Evolutionary conservation across 176 grass and related monocot species (phyloP), one percentile per base, ranked within the genome.

Genomic region (Musa schizocarpa): DNA sequence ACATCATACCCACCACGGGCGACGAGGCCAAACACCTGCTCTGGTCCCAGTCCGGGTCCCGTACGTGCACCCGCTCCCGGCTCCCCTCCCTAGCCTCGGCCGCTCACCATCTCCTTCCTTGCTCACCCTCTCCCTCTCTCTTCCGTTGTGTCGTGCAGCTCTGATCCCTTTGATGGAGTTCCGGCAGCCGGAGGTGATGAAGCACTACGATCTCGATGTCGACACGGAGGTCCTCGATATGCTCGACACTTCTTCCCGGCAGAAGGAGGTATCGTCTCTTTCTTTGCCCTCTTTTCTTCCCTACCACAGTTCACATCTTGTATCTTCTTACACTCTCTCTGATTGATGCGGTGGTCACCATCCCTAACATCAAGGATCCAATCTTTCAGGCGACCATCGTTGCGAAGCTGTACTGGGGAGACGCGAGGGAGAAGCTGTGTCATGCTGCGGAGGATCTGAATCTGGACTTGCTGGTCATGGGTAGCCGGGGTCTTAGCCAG

Each of bases 381-480:
- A 70, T 26, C 4, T 50, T 73, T 56, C 79, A 96, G 89, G 87
- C 82, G 0, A 87, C 55, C 48, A 83, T 96, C 50, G 76, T 92
- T 74, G 74, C 83, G 1, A 96, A 96, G 87, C 65, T 96, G 52
- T 90, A 92, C 85, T 92, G 93, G 93, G 93, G 93, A 54, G 93
- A 96, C 77, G 82, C 93, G 70, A 90, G 93, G 85, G 93, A 96
- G 83, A 92, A 88, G 79, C 87, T 96, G 69, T 90, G 87, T 82
- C 81, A 92, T 9, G 89, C 85, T 8, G 85, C 77, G 16, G 87
- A 83, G 73, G 93, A 92, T 58, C 76, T 85, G 57, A 83, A 71
- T 81, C 83, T 96, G 61, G 87, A 92, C 80, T 63, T 66, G n/a
- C 71, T 96, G 22, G 89, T 96, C 64, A 88, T 92, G 85, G 93